These are phyloP conservation scores for Neurospora hispaniola DNA, from an alignment of 495 filamentous ascomycete species.

Conservation along the genomic window DNA sequence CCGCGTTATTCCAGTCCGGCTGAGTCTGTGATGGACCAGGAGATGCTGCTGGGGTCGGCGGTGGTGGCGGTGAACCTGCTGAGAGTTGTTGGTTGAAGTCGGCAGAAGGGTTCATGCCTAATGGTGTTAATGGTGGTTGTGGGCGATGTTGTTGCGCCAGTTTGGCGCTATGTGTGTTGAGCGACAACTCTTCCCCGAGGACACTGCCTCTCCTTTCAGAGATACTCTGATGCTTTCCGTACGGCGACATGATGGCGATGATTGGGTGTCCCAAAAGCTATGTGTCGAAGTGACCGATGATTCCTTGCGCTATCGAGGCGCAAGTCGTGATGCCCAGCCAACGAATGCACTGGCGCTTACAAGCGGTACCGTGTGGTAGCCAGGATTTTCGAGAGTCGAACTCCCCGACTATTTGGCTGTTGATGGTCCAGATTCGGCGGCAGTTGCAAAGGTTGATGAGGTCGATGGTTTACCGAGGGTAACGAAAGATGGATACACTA, in stretches of 20 bases:
- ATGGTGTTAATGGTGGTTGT: conserved; percentile 48
- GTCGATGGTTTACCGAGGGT: not conserved
- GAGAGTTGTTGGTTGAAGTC: conserved; percentile 41
- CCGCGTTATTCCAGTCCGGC: conserved; percentile 42
- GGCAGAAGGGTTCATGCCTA: conserved; percentile 39
- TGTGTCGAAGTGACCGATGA: not conserved
- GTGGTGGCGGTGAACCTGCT: conserved; percentile 43
- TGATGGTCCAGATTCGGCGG: not conserved
- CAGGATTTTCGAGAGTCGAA: not conserved
- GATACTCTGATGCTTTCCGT: conserved; percentile 29
- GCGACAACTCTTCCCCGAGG: conserved; percentile 32
- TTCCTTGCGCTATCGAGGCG: not conserved
- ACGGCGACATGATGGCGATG: conserved; percentile 25
- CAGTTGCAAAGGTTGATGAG: not conserved
- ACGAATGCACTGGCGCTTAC: not conserved
- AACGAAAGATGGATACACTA: not conserved
- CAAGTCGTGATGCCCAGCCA: not conserved
- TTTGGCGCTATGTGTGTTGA: conserved; percentile 36
- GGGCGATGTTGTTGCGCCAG: conserved; percentile 34
- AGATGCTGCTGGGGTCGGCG: conserved; percentile 46
- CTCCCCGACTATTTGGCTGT: not conserved
- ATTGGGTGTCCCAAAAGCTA: not conserved
- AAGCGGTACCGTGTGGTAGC: not conserved
- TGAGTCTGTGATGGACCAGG: conserved; percentile 42
- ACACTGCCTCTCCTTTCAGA: conserved; percentile 34